These are phyloP conservation scores for Elsinoe fawcettii DNA, from an alignment of 2,329 filamentous ascomycete genomes.

Conservation along the genomic window DNA sequence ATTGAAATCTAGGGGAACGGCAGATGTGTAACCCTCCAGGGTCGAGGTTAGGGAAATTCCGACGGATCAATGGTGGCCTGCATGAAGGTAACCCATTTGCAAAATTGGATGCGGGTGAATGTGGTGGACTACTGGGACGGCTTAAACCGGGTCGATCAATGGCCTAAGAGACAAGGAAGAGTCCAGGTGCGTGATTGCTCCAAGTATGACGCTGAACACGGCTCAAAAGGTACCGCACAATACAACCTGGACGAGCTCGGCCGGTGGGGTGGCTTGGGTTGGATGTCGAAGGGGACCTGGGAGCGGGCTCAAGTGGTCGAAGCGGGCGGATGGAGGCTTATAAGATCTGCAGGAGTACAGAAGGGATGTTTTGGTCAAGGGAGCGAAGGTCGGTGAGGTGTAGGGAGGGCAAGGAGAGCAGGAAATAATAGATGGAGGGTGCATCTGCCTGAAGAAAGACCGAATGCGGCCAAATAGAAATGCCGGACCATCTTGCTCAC, in stretches of 20 bases:
- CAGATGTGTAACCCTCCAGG: not conserved
- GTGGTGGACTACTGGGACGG: not conserved
- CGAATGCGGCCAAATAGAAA: conserved; percentile 12
- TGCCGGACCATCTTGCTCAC: conserved; percentile 8
- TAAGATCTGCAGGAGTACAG: conserved; percentile 4
- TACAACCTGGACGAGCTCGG: not conserved
- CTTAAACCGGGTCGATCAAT: conserved; percentile 12
- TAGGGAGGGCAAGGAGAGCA: not conserved
- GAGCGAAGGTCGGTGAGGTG: not conserved
- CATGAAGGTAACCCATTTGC: not conserved
- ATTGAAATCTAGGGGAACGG: not conserved
- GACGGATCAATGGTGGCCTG: conserved; percentile 3
- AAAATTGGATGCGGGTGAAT: not conserved
- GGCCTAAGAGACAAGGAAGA: conserved; percentile 5
- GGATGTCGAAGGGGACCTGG: not conserved
- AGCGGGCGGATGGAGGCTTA: not conserved
- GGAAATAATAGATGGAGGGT: not conserved
- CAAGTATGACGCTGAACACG: conserved; percentile 11
- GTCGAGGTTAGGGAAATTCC: not conserved
- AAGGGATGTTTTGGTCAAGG: not conserved
- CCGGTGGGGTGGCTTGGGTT: conserved; percentile 1
- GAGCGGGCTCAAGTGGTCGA: not conserved
- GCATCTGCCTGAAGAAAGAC: conserved; percentile 3
- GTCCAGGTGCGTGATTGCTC: conserved; percentile 6
- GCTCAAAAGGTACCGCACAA: not conserved